phyloP scores from a whole-genome alignment of 495 filamentous ascomycete genomes.

The Haplographium delicatum region DNA sequence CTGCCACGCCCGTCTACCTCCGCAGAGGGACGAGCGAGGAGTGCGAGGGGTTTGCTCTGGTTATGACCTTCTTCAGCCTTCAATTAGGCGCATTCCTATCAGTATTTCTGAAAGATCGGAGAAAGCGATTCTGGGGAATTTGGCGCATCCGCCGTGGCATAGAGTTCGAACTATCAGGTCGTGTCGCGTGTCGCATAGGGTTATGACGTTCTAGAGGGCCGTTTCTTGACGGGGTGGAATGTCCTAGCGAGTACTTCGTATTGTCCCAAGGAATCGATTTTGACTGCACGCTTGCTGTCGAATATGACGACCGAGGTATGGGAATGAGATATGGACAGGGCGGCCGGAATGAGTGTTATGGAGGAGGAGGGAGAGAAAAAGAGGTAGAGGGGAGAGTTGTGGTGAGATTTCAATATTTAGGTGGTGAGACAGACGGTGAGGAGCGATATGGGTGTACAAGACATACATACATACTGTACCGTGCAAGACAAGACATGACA shows the following conservation, averaged over 20 bases:
- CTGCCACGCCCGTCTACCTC: conserved; percentile 54
- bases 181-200: conserved; percentile 20
- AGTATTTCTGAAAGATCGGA: not conserved
- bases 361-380: not conserved
- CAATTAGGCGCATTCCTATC: conserved; percentile 14
- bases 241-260: conserved; percentile 9
- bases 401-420: not conserved
- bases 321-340: no score
- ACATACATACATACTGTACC: no score
- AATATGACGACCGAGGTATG: no score
- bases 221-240: not conserved
- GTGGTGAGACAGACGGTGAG: conserved; percentile 4
- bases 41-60: conserved; percentile 10
- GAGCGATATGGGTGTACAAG: not conserved
- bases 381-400: not conserved
- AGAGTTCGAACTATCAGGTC: not conserved
- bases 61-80: not conserved
- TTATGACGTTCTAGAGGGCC: conserved; percentile 13
- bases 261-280: no score
- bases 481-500: no score
- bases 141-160: conserved; percentile 18
- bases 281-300: no score
- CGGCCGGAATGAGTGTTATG: no score
- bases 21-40: conserved; percentile 51
- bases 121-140: not conserved